A percentile compares a stretch with the other conserved stretches of the same genome.
Conservation (phyloP, 192 early-diverging fungal species). For the Helicostylum pulchrum region DNA sequence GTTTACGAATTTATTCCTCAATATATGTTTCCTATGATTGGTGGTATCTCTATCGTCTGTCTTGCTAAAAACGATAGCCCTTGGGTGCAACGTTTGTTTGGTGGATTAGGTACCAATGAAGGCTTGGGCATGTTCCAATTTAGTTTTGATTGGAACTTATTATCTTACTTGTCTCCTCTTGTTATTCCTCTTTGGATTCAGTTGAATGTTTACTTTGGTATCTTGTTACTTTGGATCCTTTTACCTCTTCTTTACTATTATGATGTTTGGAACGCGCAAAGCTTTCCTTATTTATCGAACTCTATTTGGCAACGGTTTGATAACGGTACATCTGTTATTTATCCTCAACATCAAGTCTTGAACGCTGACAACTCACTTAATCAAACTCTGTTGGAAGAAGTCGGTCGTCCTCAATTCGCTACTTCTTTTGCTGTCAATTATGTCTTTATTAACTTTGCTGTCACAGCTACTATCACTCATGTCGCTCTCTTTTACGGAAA, state of each 20-base stretch:
- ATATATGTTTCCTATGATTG: conserved; percentile 36
- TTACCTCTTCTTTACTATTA: too few relatives aligned
- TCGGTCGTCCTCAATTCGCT: conserved; percentile 50
- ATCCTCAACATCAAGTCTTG: conserved; percentile 38
- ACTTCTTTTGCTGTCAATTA: conserved; percentile 59
- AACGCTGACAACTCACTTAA: conserved; percentile 45
- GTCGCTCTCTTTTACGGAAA: conserved; percentile 61
- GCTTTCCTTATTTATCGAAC: conserved; percentile 52
- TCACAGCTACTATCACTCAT: conserved; percentile 59
- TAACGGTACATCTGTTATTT: conserved; percentile 40
- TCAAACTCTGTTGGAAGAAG: conserved; percentile 37
- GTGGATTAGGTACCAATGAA: too few relatives aligned
- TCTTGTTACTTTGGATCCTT: too few relatives aligned
- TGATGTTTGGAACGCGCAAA: background rate
- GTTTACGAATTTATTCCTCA: conserved; percentile 39
- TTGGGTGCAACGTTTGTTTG: conserved; percentile 9
- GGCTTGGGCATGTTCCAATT: too few relatives aligned
- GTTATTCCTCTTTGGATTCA: too few relatives aligned
- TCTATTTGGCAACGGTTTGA: conserved; percentile 37
- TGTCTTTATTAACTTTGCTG: conserved; percentile 53
- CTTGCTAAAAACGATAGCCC: conserved; percentile 23
- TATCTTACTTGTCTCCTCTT: too few relatives aligned
- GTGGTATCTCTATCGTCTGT: conserved; percentile 39
- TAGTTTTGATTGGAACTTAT: too few relatives aligned
- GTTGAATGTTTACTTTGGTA: too few relatives aligned